Percentiles rank a stretch among this genome's conserved stretches.
Conservation (phyloP, 2,329 filamentous ascomycete species). For the Aspergillus ustus region DNA sequence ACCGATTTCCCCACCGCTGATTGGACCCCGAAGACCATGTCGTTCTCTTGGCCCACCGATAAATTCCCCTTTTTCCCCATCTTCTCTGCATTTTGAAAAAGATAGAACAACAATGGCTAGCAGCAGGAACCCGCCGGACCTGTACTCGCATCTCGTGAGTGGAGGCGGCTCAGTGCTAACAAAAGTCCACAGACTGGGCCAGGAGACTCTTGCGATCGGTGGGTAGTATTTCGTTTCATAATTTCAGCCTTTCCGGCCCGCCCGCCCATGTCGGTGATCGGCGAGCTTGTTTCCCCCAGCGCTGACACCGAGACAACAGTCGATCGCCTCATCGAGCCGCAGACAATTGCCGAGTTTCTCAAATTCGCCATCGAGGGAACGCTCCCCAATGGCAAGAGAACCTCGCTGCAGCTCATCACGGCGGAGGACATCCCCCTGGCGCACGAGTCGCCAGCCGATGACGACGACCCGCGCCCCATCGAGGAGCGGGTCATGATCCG, state of each 20-base stretch:
- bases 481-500: background rate
- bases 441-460: background rate
- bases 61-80: background rate
- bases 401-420: conserved; percentile 11
- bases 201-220: background rate
- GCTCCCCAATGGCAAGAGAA: conserved; percentile 27
- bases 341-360: conserved; percentile 28
- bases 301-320: conserved; percentile 17
- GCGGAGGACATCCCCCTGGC: background rate
- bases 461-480: background rate
- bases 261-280: background rate
- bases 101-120: background rate
- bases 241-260: background rate
- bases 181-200: background rate
- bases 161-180: background rate
- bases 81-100: background rate
- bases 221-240: background rate
- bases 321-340: conserved; percentile 34
- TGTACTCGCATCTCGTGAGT: background rate
- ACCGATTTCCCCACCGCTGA: background rate
- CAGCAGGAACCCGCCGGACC: background rate
- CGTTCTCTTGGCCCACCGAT: background rate
- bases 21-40: background rate
- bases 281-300: background rate
- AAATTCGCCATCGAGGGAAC: conserved; percentile 15